Evolutionary conservation across 306 rosid species (phyloP), one percentile per base, ranked within the genome.

Genomic region (Ziziphus jujuba): DNA sequence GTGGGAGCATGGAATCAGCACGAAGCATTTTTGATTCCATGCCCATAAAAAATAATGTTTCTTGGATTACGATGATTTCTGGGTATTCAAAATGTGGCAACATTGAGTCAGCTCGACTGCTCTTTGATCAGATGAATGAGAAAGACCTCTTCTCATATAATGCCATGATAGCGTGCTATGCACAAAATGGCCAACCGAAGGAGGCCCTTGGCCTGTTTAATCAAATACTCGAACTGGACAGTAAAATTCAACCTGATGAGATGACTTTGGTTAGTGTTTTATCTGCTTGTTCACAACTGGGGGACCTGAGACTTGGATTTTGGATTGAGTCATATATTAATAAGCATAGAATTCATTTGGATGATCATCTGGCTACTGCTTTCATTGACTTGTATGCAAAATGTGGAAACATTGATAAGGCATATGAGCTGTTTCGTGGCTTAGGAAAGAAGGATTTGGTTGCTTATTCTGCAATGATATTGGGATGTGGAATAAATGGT

Each of bases 381-480:
- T 79, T 86, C 35, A 74, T 91, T 34, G 97, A 91, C 75, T 65
- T 87, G 64, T 85, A 82, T 78, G 85, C 95, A 3, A 90, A 91
- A 66, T 84, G 84, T 45, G 95, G 97, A 76, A 79, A 66, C 67
- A 84, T 91, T 54, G 82, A 79, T 33, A 79, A 73, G 72, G 97
- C 97, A 16, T 65, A 61, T 20, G 82, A 84, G 67, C 81, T 85
- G 68, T 91, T 87, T 65, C 69, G 66, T 31, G 69, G 77, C 47
- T 77, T 91, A 69, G 64, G 77, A 79, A 75, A 75, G 71, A 84
- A 61, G 81, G 95, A 91, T 69, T 61, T 91, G 59, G 80, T 91
- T 63, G 83, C 97, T 52, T 88, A 91, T 77, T 91, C 97, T 51
- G 92, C 92, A 15, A 86, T 91, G 92, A 91, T 91, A 45, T 77